Evolutionary conservation across 495 filamentous ascomycete species (phyloP), one percentile per base, ranked within the genome.

Genomic region (Aspergillus wentii): DNA sequence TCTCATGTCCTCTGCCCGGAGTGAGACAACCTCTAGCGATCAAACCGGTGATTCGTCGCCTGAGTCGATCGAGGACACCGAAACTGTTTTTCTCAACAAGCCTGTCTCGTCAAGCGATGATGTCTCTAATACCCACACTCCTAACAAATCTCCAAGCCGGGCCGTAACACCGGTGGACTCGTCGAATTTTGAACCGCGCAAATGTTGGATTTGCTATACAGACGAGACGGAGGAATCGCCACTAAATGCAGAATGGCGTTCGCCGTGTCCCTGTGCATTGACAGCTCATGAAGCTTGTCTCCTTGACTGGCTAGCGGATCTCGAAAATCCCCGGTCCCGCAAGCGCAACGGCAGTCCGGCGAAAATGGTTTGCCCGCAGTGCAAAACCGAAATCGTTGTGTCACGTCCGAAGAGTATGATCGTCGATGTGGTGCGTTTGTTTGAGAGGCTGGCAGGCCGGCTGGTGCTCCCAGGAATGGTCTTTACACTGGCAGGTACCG

Each of bases 191-290:
- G 72, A 75, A 34, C 70, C 82, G 17, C 79, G 78, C 22, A 82
- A 81, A 62, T 98, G 92, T 62, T 96, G 88, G 83, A 90, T 98
- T 51, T 98, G 92, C 66, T 86, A 92, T 51, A 74, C 75, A 36
- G 86, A 91, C 46, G 81, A 88, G 44, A 88, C 81, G 16, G 87
- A 95, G 46, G 83, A 88, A 38, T 71, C 68, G 22, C 69, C 74
- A 26, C 68, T 77, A 4, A 78, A 78, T 16, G 57, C 69, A n/a
- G 72, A 82, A 52, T 97, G 91, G 88, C 79, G 85, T 13, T 83
- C 76, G 15, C 88, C 92, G 6, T 98, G 92, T 59, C 82, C 81
- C 0, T 98, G 92, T 63, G 85, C 82, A 15, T 68, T 98, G 21
- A 84, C 83, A 35, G 92, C 91, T 2, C 92, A 98, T 59, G 86